phyloP scores from a whole-genome alignment of 202 grass and related monocot genomes.

The Digitaria exilis region DNA sequence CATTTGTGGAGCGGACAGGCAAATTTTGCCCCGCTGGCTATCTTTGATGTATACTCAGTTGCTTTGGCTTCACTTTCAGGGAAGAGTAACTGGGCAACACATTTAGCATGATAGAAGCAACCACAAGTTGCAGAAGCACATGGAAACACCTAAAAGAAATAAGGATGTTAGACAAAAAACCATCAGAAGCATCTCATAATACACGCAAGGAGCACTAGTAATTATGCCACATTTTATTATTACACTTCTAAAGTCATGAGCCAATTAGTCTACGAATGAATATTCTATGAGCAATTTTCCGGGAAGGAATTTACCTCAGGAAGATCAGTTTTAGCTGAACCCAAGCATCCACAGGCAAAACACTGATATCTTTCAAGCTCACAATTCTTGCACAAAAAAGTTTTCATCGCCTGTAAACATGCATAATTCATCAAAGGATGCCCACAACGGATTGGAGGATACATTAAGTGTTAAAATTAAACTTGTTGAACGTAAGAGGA shows the following conservation, averaged over 20 bases:
- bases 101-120: slow-evolving; percentile 80
- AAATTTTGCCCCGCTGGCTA: slow-evolving; percentile 59
- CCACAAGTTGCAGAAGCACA: slow-evolving; percentile 73
- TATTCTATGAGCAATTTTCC: slow-evolving; percentile 19
- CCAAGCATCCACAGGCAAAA: slow-evolving; percentile 76
- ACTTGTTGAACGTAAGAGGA: slow-evolving; percentile 1
- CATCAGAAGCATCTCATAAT: background rate
- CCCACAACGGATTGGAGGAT: background rate
- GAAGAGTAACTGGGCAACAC: slow-evolving; percentile 70
- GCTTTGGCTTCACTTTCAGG: slow-evolving; percentile 56
- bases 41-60: slow-evolving; percentile 49
- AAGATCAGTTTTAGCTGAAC: slow-evolving; percentile 56
- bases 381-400: slow-evolving; percentile 79
- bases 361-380: slow-evolving; percentile 66
- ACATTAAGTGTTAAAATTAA: slow-evolving; percentile 30
- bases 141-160: slow-evolving; percentile 65
- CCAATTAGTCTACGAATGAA: slow-evolving; percentile 15
- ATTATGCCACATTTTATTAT: background rate
- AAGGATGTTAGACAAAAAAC: slow-evolving; percentile 9
- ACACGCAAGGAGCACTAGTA: background rate
- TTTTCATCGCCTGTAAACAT: slow-evolving; percentile 57
- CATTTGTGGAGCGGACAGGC: slow-evolving; percentile 84
- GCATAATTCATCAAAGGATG: slow-evolving; percentile 23
- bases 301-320: slow-evolving; percentile 52
- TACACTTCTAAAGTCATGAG: background rate